Evolutionary conservation across 1,284 basidiomycete genomes (phyloP).

Genomic region (Moniliophthora roreri): DNA sequence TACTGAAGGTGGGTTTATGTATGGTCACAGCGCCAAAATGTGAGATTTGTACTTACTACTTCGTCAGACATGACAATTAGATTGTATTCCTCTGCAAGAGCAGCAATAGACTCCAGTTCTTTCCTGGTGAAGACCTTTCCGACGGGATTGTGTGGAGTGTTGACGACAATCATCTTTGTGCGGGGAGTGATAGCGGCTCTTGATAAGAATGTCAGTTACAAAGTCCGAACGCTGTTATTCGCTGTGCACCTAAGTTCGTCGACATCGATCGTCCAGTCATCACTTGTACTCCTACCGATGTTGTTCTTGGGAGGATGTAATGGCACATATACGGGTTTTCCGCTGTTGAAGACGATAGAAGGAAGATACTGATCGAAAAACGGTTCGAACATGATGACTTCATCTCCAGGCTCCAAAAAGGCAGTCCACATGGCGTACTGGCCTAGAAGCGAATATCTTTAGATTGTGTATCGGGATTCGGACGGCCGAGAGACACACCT

Average conservation of each 20-base stretch:
- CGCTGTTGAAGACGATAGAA: conserved; percentile 90
- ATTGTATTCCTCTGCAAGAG: conserved; percentile 89
- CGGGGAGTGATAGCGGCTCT: conserved; percentile 82
- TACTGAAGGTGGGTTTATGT: conserved; percentile 55
- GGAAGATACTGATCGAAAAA: conserved; percentile 98
- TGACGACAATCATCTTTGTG: conserved; percentile 92
- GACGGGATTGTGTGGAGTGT: conserved; percentile 95
- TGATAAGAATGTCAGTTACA: neutral
- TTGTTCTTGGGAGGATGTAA: conserved; percentile 78
- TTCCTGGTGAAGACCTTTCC: conserved; percentile 90
- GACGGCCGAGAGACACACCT: conserved; percentile 48
- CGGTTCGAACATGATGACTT: conserved; percentile 98
- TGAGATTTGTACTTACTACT: conserved; percentile 63
- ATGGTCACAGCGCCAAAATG: neutral
- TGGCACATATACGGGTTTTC: conserved; percentile 92
- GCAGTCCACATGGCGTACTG: conserved; percentile 90
- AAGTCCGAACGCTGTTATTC: neutral
- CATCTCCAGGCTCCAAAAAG: conserved; percentile 88
- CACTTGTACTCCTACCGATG: conserved; percentile 59
- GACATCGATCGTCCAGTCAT: conserved; percentile 87
- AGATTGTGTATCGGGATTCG: neutral
- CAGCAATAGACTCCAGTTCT: conserved; percentile 86
- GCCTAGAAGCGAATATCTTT: conserved; percentile 42
- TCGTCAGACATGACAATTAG: conserved; percentile 94
- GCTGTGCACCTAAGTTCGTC: conserved; percentile 75